Conservation (phyloP, 2,329 filamentous ascomycete species). For the Calonectria honghensis region DNA sequence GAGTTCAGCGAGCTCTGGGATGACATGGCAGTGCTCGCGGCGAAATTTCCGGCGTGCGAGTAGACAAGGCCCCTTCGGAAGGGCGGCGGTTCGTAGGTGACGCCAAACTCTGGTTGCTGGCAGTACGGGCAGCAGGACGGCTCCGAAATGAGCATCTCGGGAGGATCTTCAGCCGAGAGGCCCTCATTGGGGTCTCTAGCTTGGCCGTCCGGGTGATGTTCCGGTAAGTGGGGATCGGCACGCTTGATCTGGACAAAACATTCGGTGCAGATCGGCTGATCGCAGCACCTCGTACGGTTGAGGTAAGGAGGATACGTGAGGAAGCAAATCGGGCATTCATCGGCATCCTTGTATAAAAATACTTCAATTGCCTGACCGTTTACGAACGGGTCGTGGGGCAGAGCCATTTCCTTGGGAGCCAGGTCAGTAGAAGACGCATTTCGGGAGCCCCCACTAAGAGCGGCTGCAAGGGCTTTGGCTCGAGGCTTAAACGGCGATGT, state of each 20-base stretch:
- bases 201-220: conserved; percentile 77
- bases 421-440: conserved; percentile 84
- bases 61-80: conserved; percentile 91
- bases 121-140: conserved; percentile 96
- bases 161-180: conserved; percentile 68
- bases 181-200: conserved; percentile 60
- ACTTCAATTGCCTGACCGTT: conserved; percentile 97
- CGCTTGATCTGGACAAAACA: conserved; percentile 99
- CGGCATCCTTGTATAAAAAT: conserved; percentile 92
- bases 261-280: conserved; percentile 97
- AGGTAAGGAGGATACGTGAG: conserved; percentile 95
- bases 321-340: conserved; percentile 97
- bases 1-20: conserved; percentile 88
- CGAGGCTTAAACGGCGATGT: conserved; percentile 83
- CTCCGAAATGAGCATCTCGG: conserved; percentile 88
- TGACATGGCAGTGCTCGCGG: conserved; percentile 82
- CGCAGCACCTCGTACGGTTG: conserved; percentile 95
- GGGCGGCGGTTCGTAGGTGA: conserved; percentile 93
- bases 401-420: conserved; percentile 83
- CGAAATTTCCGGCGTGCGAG: conserved; percentile 63
- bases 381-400: conserved; percentile 89
- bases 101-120: conserved; percentile 94
- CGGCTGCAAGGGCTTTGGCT: conserved; percentile 90
- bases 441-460: conserved; percentile 83
- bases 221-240: conserved; percentile 91